A percentile compares a stretch with the other conserved stretches of the same genome.
phyloP scores from a whole-genome alignment of 352 stramenopile genomes.

The Pythium biforme region DNA sequence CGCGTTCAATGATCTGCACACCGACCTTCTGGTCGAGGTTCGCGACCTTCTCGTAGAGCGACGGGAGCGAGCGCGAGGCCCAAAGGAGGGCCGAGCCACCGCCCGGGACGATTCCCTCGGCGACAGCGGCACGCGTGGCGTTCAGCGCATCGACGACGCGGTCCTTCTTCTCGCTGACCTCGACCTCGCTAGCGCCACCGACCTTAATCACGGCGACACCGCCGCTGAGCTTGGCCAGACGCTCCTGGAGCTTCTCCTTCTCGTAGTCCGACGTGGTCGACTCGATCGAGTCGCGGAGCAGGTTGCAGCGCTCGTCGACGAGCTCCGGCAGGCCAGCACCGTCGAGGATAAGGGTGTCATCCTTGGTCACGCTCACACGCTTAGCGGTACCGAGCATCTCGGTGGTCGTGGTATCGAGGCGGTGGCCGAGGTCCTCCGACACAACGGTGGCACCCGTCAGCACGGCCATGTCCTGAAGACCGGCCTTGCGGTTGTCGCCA shows the following conservation, averaged over 20 bases:
- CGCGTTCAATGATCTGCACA: constrained; percentile 96
- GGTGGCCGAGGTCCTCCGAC: constrained; percentile 98
- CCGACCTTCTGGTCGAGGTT: constrained; percentile 99
- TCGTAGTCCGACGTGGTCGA: constrained; percentile 98
- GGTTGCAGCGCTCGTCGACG: constrained; percentile 96
- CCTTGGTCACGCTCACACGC: constrained; percentile 97
- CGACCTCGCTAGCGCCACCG: constrained; percentile 97
- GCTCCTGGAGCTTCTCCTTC: constrained; percentile 99
- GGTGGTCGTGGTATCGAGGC: constrained; percentile 95
- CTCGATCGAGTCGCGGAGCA: constrained; percentile 96
- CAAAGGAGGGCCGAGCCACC: constrained; percentile 98
- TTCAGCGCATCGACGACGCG: constrained; percentile 99
- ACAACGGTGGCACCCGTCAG: constrained; percentile 98
- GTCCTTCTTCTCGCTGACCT: constrained; percentile 99
- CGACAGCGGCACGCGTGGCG: constrained; percentile 97
- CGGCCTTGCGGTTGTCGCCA: constrained; percentile 99
- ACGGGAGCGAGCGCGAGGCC: constrained; percentile 91
- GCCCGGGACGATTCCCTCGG: constrained; percentile 98
- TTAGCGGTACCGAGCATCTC: constrained; percentile 96
- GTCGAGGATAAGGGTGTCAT: constrained; percentile 99
- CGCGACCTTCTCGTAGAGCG: constrained; percentile 81
- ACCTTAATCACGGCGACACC: constrained; percentile 99
- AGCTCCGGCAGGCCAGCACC: constrained; percentile 90
- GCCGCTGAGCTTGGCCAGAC: constrained; percentile 98
- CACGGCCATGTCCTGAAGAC: constrained; percentile 99